These are phyloP conservation scores for Phanerochaete sordida DNA, from an alignment of 768 basidiomycete genomes.

Conservation along the genomic window DNA sequence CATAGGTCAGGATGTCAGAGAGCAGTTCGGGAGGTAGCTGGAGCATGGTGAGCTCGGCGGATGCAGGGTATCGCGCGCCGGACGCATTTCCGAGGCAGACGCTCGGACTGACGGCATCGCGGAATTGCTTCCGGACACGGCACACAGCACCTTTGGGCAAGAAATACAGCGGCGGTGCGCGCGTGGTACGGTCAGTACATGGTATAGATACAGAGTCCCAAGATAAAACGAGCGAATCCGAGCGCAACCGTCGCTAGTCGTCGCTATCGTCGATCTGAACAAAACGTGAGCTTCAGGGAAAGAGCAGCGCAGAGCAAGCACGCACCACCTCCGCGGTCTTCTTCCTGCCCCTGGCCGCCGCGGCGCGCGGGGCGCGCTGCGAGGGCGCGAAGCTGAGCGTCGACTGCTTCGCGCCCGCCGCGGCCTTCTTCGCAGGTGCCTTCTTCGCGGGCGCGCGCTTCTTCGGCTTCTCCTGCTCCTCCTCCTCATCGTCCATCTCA, in stretches of 20 bases:
- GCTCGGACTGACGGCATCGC: no score
- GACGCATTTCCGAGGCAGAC: no score
- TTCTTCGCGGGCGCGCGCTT: constrained; percentile 64
- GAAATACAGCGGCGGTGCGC: no score
- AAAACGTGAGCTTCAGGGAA: no score
- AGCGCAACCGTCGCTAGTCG: background rate
- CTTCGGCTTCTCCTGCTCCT: constrained; percentile 41
- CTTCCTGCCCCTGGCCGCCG: constrained; percentile 64
- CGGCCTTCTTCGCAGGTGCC: constrained; percentile 45
- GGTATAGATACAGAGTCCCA: no score
- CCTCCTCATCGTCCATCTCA: constrained; percentile 48
- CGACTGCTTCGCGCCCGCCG: constrained; percentile 42
- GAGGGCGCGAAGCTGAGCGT: constrained; percentile 64
- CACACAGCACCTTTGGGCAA: no score
- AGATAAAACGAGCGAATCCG: no score
- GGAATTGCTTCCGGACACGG: no score
- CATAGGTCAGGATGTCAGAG: constrained; percentile 18
- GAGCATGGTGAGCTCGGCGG: constrained; percentile 1
- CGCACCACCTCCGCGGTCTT: constrained; percentile 50
- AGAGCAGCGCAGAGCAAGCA: constrained; percentile 1
- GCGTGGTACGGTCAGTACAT: no score
- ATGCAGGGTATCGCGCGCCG: no score
- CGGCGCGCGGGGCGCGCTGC: constrained; percentile 49
- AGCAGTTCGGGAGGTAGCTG: constrained; percentile 21
- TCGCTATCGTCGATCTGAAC: no score